Evolutionary conservation across 2,329 filamentous ascomycete genomes (phyloP).

Genomic region (Penicillium sp.): DNA sequence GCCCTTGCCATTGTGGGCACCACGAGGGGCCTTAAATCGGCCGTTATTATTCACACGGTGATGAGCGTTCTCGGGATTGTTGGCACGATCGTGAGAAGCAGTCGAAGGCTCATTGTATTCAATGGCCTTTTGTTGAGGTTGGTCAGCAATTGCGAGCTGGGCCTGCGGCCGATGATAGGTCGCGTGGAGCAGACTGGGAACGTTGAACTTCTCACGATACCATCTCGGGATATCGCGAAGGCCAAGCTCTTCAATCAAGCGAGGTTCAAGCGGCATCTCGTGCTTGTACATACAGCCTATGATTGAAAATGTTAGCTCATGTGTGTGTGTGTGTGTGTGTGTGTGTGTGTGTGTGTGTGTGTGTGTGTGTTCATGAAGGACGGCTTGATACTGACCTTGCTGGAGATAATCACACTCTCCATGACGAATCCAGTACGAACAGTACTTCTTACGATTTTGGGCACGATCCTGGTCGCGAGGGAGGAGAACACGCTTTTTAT

Average conservation of each 20-base stretch:
- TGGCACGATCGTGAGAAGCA: not conserved
- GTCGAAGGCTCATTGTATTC: not conserved
- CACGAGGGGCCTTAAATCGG: not conserved
- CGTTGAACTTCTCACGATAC: conserved; percentile 52
- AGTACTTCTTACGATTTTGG: conserved; percentile 66
- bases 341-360: not conserved
- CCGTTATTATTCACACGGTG: not conserved
- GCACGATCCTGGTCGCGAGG: not conserved
- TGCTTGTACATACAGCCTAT: conserved; percentile 79
- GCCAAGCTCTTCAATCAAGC: conserved; percentile 67
- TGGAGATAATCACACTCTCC: conserved; percentile 83
- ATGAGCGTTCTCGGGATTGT: not conserved
- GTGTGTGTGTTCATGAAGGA: not conserved
- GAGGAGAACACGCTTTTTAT: not conserved
- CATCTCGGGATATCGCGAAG: conserved; percentile 58
- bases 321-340: not conserved
- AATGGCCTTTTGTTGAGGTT: not conserved
- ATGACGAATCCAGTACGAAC: conserved; percentile 85
- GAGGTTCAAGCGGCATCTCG: conserved; percentile 74
- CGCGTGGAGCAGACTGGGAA: conserved; percentile 26
- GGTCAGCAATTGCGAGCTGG: not conserved
- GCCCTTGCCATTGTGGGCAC: not conserved
- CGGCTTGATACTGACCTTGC: conserved; percentile 51
- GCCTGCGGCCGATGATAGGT: not conserved
- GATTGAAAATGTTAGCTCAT: not conserved